Evolutionary conservation across 441 rosid genomes (phyloP).

Genomic region (Raphanus hybrid): DNA sequence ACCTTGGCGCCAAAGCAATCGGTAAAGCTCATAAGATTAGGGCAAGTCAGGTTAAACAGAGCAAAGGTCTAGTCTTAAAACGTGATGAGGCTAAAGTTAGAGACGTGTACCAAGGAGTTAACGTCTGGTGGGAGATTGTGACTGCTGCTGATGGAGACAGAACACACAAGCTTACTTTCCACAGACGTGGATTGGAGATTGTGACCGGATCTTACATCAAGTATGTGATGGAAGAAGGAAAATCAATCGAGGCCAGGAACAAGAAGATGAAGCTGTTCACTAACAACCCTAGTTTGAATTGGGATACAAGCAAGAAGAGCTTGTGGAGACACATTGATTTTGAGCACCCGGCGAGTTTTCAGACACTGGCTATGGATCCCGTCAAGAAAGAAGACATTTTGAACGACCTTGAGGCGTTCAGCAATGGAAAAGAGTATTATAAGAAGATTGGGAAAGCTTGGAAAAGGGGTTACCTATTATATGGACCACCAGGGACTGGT

Average conservation of each 20-base stretch:
- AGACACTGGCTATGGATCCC: conserved; percentile 65
- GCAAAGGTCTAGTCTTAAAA: conserved; percentile 39
- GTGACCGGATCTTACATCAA: too few species aligned
- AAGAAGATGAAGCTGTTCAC: conserved; percentile 47
- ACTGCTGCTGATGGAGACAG: background rate
- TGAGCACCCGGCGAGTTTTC: conserved; percentile 75
- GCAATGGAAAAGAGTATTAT: conserved; percentile 65
- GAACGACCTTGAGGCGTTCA: conserved; percentile 56
- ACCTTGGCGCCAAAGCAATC: conserved; percentile 40
- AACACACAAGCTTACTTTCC: conserved; percentile 45
- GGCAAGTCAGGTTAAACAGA: conserved; percentile 37
- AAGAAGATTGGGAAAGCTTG: conserved; percentile 74
- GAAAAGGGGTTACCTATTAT: conserved; percentile 71
- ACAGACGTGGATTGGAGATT: too few species aligned
- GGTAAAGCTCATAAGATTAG: conserved; percentile 37
- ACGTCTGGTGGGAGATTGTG: conserved; percentile 47
- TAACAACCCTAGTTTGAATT: conserved; percentile 35
- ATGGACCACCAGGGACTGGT: conserved; percentile 81
- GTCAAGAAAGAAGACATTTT: conserved; percentile 56
- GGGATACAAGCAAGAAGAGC: too few species aligned
- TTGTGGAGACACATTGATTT: conserved; percentile 77
- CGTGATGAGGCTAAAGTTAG: conserved; percentile 43
- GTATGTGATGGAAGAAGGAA: conserved; percentile 36
- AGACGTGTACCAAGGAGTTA: conserved; percentile 34
- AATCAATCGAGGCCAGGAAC: conserved; percentile 36